Evolutionary conservation across 306 rosid species (phyloP), one percentile per base, ranked within the genome.

Genomic region (Pterocarpus macrocarpus): DNA sequence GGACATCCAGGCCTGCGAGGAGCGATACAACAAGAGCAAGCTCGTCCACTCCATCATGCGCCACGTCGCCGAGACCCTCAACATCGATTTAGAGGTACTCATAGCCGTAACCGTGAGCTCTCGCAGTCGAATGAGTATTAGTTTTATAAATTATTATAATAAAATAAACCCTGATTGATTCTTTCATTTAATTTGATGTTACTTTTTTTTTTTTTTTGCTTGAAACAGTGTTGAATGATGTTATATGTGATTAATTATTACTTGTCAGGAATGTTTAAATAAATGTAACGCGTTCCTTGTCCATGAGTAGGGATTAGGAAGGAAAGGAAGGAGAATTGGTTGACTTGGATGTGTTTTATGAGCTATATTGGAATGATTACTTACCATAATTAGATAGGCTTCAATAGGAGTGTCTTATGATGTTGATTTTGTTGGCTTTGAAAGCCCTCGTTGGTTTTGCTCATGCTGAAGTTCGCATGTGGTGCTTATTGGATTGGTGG

Each of bases 41-140:
- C 97, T 95, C 14, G 97, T 95, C 6, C 99, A 93, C 83, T 93
- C 96, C 64, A 95, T 95, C 45, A 95, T 95, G 99, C 98, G 97
- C 28, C 99, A 93, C 53, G 98, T 93, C 5, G 98, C 97, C 5
- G 99, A 95, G 85, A 93, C 99, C 36, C 75, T 90, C 73, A 67
- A 56, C 28, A 75, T 88, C 75, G 98, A 93, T 82, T 91, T 95
- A 72, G 99, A 95, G 97, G 98, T 94, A 79, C 16, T 3, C 28
- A 22, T 22, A 22, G 28, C 28, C 28, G 28, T 22, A 1, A 22
- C 28, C 28, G 28, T 22, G 28, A 22, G 28, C 28, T 22, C 28
- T 22, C 28, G 28, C 28, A 22, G 28, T 22, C 28, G 28, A 22
- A 22, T 22, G 28, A 22, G 28, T 22, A 22, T 22, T 22, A 22